phyloP scores from a whole-genome alignment of 345 rosid genomes.

The Erucastrum elatum region DNA sequence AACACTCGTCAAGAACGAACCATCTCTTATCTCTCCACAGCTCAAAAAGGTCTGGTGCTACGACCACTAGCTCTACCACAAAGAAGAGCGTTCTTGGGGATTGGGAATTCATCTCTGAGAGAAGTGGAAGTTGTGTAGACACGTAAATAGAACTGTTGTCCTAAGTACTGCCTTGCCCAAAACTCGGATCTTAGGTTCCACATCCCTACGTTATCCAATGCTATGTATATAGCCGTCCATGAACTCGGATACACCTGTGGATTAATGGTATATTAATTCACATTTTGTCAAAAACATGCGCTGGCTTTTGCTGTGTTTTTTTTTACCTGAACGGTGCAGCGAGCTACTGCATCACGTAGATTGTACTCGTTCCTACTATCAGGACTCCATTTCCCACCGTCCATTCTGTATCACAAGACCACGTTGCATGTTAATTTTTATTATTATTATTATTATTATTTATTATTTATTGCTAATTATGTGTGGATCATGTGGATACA shows the following conservation, averaged over 20 bases:
- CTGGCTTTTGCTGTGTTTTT: constrained; percentile 6
- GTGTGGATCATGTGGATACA: neutral
- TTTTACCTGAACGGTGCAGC: constrained; percentile 75
- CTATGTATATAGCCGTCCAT: constrained; percentile 86
- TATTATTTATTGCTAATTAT: neutral
- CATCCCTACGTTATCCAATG: constrained; percentile 96
- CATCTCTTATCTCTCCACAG: neutral
- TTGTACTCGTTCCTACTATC: constrained; percentile 71
- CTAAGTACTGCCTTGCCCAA: constrained; percentile 95
- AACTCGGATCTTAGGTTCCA: constrained; percentile 91
- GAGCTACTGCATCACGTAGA: constrained; percentile 76
- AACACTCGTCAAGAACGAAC: neutral
- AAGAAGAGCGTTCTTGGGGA: constrained; percentile 82
- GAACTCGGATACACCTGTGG: constrained; percentile 82
- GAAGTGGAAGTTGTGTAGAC: constrained; percentile 76
- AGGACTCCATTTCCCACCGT: constrained; percentile 85
- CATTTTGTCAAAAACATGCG: neutral
- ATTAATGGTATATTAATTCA: neutral
- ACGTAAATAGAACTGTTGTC: constrained; percentile 86
- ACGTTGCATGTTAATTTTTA: neutral
- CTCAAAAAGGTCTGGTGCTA: constrained; percentile 69
- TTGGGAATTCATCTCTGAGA: constrained; percentile 82
- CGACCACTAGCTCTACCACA: constrained; percentile 82
- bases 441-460: no score
- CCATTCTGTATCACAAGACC: constrained; percentile 64